Evolutionary conservation across 2,329 filamentous ascomycete species (phyloP).

Genomic region (Colletotrichum cordylinicola): DNA sequence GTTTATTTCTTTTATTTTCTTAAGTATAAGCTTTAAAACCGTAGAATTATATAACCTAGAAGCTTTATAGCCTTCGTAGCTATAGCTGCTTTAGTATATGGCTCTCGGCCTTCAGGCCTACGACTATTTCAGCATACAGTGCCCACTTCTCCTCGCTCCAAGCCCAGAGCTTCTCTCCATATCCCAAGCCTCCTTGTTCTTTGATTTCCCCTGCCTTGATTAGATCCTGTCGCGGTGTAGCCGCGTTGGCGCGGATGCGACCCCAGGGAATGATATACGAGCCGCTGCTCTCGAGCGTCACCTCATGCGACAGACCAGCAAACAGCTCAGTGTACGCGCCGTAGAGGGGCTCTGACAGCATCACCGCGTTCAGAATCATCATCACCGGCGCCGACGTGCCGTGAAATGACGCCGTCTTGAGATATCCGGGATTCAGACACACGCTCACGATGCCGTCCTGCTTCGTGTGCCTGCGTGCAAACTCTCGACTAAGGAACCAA

Average conservation of each 20-base stretch:
- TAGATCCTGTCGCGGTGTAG: not conserved
- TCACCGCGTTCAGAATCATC: conserved; percentile 24
- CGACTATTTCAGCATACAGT: no score
- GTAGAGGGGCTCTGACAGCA: conserved; percentile 33
- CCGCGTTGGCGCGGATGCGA: conserved; percentile 19
- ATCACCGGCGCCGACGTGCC: conserved; percentile 9
- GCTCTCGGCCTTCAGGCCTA: no score
- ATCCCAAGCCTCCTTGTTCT: not conserved
- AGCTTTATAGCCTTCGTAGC: no score
- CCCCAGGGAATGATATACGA: conserved; percentile 35
- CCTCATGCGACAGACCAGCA: conserved; percentile 41
- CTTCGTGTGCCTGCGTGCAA: conserved; percentile 29
- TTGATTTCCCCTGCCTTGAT: not conserved
- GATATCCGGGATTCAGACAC: conserved; percentile 39
- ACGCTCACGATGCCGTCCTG: conserved; percentile 32
- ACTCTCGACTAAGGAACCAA: conserved; percentile 36
- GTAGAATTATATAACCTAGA: no score
- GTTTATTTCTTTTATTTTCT: no score
- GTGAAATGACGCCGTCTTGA: conserved; percentile 30
- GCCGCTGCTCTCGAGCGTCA: conserved; percentile 34
- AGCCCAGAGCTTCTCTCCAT: not conserved
- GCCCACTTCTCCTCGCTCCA: conserved; percentile 1
- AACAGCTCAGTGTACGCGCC: conserved; percentile 48
- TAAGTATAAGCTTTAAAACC: no score
- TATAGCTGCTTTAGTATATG: no score